phyloP scores from a whole-genome alignment of 129 eudicot species.

The Flaveria brownii region DNA sequence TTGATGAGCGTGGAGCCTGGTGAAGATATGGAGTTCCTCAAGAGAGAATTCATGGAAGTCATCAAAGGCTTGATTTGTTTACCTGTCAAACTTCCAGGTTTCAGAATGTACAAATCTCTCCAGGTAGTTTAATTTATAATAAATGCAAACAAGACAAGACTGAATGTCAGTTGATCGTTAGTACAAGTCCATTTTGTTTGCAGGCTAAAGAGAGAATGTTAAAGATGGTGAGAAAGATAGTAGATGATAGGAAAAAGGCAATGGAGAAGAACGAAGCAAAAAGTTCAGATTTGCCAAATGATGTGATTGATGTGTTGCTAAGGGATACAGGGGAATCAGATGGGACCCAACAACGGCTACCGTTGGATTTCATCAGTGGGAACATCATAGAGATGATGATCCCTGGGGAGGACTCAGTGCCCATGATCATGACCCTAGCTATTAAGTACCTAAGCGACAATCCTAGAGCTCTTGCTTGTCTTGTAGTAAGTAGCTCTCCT shows the following conservation, averaged over 20 bases:
- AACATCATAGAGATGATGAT: constrained; percentile 96
- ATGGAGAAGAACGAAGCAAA: constrained; percentile 41
- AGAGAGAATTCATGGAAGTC: constrained; percentile 73
- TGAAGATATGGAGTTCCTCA: constrained; percentile 75
- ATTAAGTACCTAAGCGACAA: constrained; percentile 73
- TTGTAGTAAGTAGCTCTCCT: constrained; percentile 53
- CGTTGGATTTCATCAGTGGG: constrained; percentile 70
- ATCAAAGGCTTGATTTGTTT: constrained; percentile 88
- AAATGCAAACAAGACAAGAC: not conserved
- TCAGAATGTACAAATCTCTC: constrained; percentile 75
- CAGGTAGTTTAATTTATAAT: constrained; percentile 50
- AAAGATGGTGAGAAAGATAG: constrained; percentile 54
- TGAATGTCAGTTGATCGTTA: constrained; percentile 14
- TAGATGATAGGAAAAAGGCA: constrained; percentile 59
- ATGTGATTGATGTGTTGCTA: constrained; percentile 70
- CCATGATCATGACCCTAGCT: constrained; percentile 85
- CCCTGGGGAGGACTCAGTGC: constrained; percentile 98
- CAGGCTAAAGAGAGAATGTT: constrained; percentile 82
- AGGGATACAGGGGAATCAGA: constrained; percentile 58
- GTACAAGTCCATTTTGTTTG: not conserved
- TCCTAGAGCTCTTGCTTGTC: constrained; percentile 61
- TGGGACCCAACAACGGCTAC: constrained; percentile 44
- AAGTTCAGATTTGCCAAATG: constrained; percentile 41
- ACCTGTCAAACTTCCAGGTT: constrained; percentile 87
- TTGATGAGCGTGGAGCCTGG: constrained; percentile 80